Evolutionary conservation across 495 filamentous ascomycete species (phyloP).

Genomic region (Aspergillus affinis): DNA sequence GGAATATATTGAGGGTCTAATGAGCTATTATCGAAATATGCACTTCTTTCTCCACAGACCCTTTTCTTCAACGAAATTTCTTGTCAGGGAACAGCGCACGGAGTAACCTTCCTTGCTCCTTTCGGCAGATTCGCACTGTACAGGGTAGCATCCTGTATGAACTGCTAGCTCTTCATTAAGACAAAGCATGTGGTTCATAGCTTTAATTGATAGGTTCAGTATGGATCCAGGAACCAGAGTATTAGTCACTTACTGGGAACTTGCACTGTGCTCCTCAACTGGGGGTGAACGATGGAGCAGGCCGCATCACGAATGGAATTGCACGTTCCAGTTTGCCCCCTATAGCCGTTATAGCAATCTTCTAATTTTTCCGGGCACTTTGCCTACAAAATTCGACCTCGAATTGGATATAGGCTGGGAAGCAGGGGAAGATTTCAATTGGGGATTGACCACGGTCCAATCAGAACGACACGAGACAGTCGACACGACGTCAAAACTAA

Average conservation of each 20-base stretch:
- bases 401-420: too few relatives aligned
- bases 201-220: too few relatives aligned
- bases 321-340: not conserved
- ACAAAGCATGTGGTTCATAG: too few relatives aligned
- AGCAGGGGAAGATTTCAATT: not conserved
- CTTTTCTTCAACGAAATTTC: not conserved
- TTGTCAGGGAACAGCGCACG: not conserved
- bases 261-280: not conserved
- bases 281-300: not conserved
- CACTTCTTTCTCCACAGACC: not conserved
- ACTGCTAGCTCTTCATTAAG: not conserved
- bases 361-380: not conserved
- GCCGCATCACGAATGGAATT: not conserved
- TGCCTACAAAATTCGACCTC: not conserved
- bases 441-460: not conserved
- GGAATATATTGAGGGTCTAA: not conserved
- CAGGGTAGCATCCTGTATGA: not conserved
- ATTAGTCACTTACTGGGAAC: not conserved
- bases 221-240: not conserved
- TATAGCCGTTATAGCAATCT: not conserved
- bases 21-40: not conserved
- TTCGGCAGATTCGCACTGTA: constrained; percentile 1
- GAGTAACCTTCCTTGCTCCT: constrained; percentile 5
- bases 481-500: constrained; percentile 13
- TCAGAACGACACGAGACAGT: not conserved